A percentile compares a stretch with the other conserved stretches of the same genome.
Evolutionary conservation across 148 eudicot species (phyloP).

Genomic region (Mesembryanthemum crystallinum): DNA sequence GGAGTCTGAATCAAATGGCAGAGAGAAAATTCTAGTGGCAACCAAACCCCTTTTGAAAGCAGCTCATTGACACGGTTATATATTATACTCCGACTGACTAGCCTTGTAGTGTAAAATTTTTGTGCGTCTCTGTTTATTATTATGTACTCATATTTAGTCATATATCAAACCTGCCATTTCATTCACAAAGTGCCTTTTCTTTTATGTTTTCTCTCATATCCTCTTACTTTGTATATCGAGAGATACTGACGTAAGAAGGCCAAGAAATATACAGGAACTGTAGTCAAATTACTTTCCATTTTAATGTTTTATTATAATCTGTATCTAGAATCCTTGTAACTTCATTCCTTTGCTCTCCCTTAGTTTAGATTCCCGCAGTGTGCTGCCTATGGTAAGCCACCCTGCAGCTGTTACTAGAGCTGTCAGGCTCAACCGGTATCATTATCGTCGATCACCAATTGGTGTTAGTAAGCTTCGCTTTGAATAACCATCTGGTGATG

Average conservation of each 20-base stretch:
- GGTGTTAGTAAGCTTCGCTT: too few species aligned
- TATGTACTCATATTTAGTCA: constrained; percentile 6
- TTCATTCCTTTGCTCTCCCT: neutral
- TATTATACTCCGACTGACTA: neutral
- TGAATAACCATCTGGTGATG: too few species aligned
- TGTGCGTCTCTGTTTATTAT: constrained; percentile 6
- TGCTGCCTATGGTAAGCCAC: too few species aligned
- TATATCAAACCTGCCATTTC: constrained; percentile 13
- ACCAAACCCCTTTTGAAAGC: constrained; percentile 61
- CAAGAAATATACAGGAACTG: neutral
- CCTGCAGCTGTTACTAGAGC: too few species aligned
- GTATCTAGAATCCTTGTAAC: neutral
- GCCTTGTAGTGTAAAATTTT: constrained; percentile 20
- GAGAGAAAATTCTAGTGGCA: constrained; percentile 80
- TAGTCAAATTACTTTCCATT: neutral
- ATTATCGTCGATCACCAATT: too few species aligned
- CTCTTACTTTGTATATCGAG: neutral
- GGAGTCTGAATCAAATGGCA: constrained; percentile 76
- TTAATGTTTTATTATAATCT: neutral
- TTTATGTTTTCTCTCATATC: neutral
- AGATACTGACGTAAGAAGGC: neutral
- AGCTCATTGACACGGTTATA: constrained; percentile 16
- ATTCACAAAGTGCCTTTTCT: constrained; percentile 4
- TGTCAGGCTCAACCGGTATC: too few species aligned
- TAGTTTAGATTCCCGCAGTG: too few species aligned